Evolutionary conservation across 805 yeast species (phyloP).

Genomic region (Wickerhamomyces strasburgensis): DNA sequence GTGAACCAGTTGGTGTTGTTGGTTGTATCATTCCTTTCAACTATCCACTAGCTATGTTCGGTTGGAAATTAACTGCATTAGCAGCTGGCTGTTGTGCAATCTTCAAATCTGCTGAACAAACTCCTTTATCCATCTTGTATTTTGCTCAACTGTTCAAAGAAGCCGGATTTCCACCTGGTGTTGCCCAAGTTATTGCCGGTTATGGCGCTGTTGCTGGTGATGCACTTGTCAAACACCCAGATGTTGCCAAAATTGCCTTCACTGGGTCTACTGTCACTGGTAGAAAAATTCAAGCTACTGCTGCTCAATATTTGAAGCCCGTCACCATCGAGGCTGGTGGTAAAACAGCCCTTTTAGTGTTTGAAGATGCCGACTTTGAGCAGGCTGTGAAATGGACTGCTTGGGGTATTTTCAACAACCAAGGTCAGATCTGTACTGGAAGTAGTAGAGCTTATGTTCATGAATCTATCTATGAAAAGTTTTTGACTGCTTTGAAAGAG

Average conservation of each 20-base stretch:
- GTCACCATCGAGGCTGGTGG: slow-evolving; percentile 51
- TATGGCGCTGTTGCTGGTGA: slow-evolving; percentile 41
- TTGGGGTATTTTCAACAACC: slow-evolving; percentile 52
- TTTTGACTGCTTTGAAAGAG: slow-evolving; percentile 35
- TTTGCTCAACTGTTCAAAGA: slow-evolving; percentile 39
- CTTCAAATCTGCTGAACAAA: slow-evolving; percentile 45
- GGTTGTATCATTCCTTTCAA: slow-evolving; percentile 52
- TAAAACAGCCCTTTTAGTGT: slow-evolving; percentile 43
- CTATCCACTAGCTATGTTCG: slow-evolving; percentile 45
- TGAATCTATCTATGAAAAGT: slow-evolving; percentile 48
- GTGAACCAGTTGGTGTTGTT: slow-evolving; percentile 49
- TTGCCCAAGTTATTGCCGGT: slow-evolving; percentile 42
- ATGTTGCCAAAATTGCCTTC: slow-evolving; percentile 47
- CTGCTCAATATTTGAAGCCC: slow-evolving; percentile 41
- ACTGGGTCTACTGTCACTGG: slow-evolving; percentile 53
- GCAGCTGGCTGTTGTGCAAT: slow-evolving; percentile 46
- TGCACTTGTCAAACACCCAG: slow-evolving; percentile 40
- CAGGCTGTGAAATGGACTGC: slow-evolving; percentile 48
- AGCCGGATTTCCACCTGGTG: slow-evolving; percentile 48
- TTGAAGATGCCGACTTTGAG: slow-evolving; percentile 43
- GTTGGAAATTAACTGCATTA: slow-evolving; percentile 44
- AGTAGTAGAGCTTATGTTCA: slow-evolving; percentile 57
- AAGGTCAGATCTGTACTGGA: slow-evolving; percentile 64
- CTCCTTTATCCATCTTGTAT: slow-evolving; percentile 42
- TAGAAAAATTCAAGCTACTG: slow-evolving; percentile 36